Conservation (phyloP, 192 early-diverging fungal species). For the Dispira simplex region DNA sequence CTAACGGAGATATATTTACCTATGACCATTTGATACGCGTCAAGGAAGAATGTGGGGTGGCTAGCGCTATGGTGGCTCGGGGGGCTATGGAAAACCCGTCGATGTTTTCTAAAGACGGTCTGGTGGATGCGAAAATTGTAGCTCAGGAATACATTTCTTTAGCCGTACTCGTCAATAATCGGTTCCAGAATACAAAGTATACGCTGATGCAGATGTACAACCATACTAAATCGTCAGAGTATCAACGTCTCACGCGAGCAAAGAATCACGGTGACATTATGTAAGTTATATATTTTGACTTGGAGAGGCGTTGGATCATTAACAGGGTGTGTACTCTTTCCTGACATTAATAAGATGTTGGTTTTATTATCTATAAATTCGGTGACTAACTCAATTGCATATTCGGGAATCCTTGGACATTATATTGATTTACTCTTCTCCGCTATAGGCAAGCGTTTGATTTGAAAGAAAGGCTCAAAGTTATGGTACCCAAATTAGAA, state of each 20-base stretch:
- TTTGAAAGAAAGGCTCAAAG: not conserved
- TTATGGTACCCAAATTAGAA: not conserved
- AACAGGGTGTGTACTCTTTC: not conserved
- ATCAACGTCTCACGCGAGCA: conserved; percentile 24
- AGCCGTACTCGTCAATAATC: conserved; percentile 51
- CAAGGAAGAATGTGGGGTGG: conserved; percentile 36
- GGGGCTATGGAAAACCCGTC: conserved; percentile 78
- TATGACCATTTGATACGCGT: conserved; percentile 43
- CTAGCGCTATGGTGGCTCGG: conserved; percentile 79
- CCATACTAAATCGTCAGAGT: conserved; percentile 34
- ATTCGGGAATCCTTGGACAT: not conserved
- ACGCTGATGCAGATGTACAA: conserved; percentile 73
- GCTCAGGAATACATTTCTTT: conserved; percentile 50
- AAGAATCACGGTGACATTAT: conserved; percentile 32
- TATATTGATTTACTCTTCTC: not conserved
- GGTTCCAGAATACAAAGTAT: conserved; percentile 84
- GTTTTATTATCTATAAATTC: not conserved
- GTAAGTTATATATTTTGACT: not conserved
- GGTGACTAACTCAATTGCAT: not conserved
- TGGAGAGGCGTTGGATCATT: not conserved
- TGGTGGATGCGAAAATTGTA: conserved; percentile 32
- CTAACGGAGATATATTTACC: conserved; percentile 79
- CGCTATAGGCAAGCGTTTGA: not conserved
- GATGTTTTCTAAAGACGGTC: conserved; percentile 58
- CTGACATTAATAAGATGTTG: not conserved